Base-by-base conservation (phyloP, 2,329 filamentous ascomycete species). In the Penicillium glabrum region DNA sequence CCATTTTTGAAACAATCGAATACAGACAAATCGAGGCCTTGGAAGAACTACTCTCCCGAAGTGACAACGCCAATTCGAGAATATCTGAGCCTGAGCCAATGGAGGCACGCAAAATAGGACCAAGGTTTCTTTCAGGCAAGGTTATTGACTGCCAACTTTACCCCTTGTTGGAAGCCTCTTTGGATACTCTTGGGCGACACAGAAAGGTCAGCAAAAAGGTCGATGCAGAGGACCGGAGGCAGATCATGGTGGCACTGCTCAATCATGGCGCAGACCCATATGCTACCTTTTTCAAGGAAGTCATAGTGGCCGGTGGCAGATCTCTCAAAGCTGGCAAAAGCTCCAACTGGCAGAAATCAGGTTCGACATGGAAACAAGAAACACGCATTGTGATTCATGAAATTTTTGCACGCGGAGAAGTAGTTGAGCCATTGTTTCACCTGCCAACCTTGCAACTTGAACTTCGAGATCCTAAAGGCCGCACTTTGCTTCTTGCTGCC, bases 361-460 rank as follows among this genome's bases (percentile, higher is more conserved):
- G 31, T 16, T 33, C 14, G 6, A 33, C 31, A 7, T 45, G 19
- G 29, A 19, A 23, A 8, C 31, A 14, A 33, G 31, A 35, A 19
- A 10, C 19, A 24, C n/a, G 3, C 29, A 48, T 49, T 33, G 37
- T 61, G 21, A 48, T 59, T 21, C 59, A 61, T 23, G 51, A 59
- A 14, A 35, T 59, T 7, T 26, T 59, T 8, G 27, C 6, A 4
- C 3, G 6, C 4, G 45, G 27, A 9, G 3, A 45, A 1, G n/a
- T 44, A 2, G 33, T 51, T 11, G 55, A 60, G 5, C 59, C 54
- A 59, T 37, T 61, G 13, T 52, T 61, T 29, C 27, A 57, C 4
- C 49, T 61, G 5, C 48, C 57, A 23, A 53, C 49, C 19, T 44
- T 61, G 29, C 19, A 54, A 9, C 19, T 61, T 13, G 59, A 59